Percentiles rank a stretch among this genome's conserved stretches.
Evolutionary conservation across 441 rosid species (phyloP).

Genomic region (Populus hybrid): DNA sequence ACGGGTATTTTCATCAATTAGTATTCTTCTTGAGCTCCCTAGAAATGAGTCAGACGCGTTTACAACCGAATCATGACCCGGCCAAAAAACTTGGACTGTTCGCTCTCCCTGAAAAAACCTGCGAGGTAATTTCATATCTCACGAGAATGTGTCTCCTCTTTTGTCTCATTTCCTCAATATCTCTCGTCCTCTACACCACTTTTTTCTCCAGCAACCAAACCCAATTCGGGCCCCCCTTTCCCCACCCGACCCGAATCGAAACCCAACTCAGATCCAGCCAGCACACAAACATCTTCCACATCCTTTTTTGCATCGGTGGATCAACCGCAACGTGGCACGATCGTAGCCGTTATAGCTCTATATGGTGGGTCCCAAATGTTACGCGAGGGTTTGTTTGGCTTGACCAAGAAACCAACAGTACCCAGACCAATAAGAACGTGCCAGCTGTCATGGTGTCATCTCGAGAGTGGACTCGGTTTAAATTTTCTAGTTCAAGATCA

Average conservation of each 20-base stretch:
- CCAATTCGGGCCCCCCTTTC: conserved; percentile 21
- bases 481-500: conserved; percentile 51
- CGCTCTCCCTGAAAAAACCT: conserved; percentile 34
- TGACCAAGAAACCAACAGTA: conserved; percentile 29
- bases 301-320: conserved; percentile 64
- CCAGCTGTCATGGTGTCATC: conserved; percentile 47
- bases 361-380: conserved; percentile 55
- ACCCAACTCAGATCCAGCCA: conserved; percentile 18
- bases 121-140: conserved; percentile 36
- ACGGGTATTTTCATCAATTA: neutral
- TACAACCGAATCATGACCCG: conserved; percentile 20
- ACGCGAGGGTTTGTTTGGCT: conserved; percentile 75
- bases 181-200: conserved; percentile 47
- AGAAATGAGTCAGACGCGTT: conserved; percentile 27
- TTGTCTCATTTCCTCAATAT: conserved; percentile 51
- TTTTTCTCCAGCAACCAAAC: conserved; percentile 24
- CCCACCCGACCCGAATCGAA: conserved; percentile 19
- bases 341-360: conserved; percentile 48
- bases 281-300: conserved; percentile 63
- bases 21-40: neutral
- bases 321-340: conserved; percentile 58
- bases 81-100: conserved; percentile 31
- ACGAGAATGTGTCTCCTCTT: conserved; percentile 38
- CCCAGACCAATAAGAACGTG: neutral
- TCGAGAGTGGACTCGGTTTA: conserved; percentile 49